These are phyloP conservation scores for Talaromyces amestolkiae DNA, from an alignment of 2,329 filamentous ascomycete species.

Conservation along the genomic window DNA sequence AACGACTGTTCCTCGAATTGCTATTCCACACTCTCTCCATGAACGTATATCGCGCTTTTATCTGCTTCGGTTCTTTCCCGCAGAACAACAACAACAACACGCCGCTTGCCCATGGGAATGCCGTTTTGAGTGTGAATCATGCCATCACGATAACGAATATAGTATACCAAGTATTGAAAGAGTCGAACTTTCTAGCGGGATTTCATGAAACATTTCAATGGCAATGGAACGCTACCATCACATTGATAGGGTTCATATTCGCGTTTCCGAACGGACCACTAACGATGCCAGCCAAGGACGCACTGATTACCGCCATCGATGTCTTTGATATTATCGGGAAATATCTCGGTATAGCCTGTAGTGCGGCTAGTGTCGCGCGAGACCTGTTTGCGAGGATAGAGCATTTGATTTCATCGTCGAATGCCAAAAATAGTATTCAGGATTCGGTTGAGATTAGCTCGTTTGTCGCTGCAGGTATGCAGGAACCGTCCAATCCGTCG, in stretches of 20 bases:
- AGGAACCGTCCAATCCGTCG: background rate
- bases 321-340: conserved; percentile 17
- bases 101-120: conserved; percentile 6
- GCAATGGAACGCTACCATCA: conserved; percentile 18
- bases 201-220: conserved; percentile 17
- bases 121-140: conserved; percentile 7
- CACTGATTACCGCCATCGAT: conserved; percentile 5
- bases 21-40: conserved; percentile 15
- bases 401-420: background rate
- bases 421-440: background rate
- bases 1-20: conserved; percentile 15
- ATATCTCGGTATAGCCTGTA: conserved; percentile 13
- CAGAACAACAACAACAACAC: background rate
- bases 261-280: conserved; percentile 6
- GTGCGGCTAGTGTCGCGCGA: conserved; percentile 13
- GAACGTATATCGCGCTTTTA: conserved; percentile 17
- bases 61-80: conserved; percentile 7
- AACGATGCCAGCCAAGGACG: background rate
- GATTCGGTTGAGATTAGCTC: background rate
- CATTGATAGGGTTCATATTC: conserved; percentile 11
- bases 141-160: conserved; percentile 19
- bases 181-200: conserved; percentile 6
- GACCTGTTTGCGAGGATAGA: conserved; percentile 8
- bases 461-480: background rate
- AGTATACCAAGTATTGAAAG: conserved; percentile 9